Percentiles rank a stretch among this genome's conserved stretches.
These are phyloP conservation scores for Lomentospora prolificans DNA, from an alignment of 2,329 filamentous ascomycete species.

Conservation along the genomic window DNA sequence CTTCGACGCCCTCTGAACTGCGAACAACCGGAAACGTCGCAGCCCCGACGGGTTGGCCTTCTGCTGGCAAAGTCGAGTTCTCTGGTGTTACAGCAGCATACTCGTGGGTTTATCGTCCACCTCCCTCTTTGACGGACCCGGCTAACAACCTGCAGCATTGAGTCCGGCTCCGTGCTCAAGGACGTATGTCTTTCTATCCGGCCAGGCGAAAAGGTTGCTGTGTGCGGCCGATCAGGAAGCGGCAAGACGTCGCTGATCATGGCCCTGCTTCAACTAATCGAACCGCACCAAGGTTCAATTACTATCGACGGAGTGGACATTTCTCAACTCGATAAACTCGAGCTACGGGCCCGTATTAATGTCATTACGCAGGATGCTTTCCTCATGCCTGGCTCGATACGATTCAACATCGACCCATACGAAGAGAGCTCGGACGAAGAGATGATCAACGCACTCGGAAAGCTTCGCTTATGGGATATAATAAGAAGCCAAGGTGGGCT, in stretches of 20 bases:
- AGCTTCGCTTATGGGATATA: constrained; percentile 20
- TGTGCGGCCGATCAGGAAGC: constrained; percentile 27
- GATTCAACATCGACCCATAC: constrained; percentile 32
- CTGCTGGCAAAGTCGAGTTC: constrained; percentile 20
- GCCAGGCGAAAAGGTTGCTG: constrained; percentile 23
- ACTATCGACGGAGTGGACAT: constrained; percentile 31
- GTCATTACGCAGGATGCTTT: constrained; percentile 44
- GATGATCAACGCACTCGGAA: constrained; percentile 23
- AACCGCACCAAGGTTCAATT: constrained; percentile 20
- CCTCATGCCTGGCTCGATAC: constrained; percentile 35
- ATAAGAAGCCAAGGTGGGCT: constrained; percentile 18
- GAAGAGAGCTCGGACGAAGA: constrained; percentile 17
- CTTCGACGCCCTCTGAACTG: constrained; percentile 15
- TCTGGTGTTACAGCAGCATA: no score
- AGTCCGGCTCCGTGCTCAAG: constrained; percentile 16
- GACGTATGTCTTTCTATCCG: constrained; percentile 19
- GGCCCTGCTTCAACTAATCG: constrained; percentile 29
- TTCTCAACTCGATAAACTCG: constrained; percentile 25
- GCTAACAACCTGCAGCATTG: not conserved
- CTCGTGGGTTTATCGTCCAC: constrained; percentile 11
- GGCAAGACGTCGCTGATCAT: constrained; percentile 34
- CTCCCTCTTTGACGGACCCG: constrained; percentile 9
- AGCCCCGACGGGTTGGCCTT: constrained; percentile 21
- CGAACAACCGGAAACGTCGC: constrained; percentile 15
- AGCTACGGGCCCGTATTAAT: constrained; percentile 36